Percentiles rank a stretch among this genome's conserved stretches.
Evolutionary conservation across 257 asterid species (phyloP).

Genomic region (Asclepias syriaca): DNA sequence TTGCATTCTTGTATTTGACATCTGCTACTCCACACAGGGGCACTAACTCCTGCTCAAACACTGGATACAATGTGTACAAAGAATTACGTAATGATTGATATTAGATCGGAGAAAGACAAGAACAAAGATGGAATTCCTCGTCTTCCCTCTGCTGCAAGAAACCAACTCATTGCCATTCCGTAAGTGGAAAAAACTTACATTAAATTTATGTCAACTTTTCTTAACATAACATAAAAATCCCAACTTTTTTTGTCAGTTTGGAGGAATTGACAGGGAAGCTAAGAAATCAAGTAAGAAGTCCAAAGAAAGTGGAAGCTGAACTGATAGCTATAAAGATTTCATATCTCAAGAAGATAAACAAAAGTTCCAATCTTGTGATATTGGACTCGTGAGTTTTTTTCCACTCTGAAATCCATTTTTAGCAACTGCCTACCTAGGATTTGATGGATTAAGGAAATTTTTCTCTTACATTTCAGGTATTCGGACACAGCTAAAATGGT

Average conservation of each 20-base stretch:
- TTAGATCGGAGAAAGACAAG: slow-evolving; percentile 92
- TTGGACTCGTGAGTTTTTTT: slow-evolving; percentile 74
- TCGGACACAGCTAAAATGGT: slow-evolving; percentile 77
- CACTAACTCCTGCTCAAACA: slow-evolving; percentile 78
- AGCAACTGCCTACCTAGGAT: neutral
- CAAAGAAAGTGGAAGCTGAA: slow-evolving; percentile 86
- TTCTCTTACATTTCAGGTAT: slow-evolving; percentile 44
- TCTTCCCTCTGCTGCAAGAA: slow-evolving; percentile 74
- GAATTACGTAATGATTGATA: slow-evolving; percentile 79
- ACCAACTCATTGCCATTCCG: slow-evolving; percentile 73
- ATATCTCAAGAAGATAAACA: slow-evolving; percentile 72
- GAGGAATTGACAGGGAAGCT: slow-evolving; percentile 86
- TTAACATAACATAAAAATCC: neutral
- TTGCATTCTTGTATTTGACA: neutral
- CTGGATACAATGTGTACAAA: slow-evolving; percentile 73
- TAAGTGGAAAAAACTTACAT: slow-evolving; percentile 31
- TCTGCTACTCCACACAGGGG: slow-evolving; percentile 36
- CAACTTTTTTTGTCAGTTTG: slow-evolving; percentile 42
- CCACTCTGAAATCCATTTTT: neutral
- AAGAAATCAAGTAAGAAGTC: slow-evolving; percentile 55
- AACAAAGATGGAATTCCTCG: slow-evolving; percentile 84
- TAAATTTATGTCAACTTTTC: neutral
- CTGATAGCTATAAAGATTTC: slow-evolving; percentile 84
- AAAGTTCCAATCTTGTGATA: slow-evolving; percentile 73
- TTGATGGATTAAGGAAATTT: neutral